Evolutionary conservation across 257 asterid genomes (phyloP).

Genomic region (Solanum chmielewskii): DNA sequence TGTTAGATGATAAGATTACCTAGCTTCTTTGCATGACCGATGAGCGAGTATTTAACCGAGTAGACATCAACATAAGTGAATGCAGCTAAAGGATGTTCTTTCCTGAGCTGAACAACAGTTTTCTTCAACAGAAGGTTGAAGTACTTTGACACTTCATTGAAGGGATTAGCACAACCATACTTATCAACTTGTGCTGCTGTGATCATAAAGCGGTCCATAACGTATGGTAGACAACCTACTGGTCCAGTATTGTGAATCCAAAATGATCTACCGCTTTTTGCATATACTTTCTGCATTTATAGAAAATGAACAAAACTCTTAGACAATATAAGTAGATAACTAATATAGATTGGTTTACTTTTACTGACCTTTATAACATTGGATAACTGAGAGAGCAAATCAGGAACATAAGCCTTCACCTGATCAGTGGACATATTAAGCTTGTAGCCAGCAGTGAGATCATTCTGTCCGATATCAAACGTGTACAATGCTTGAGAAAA

Average conservation of each 20-base stretch:
- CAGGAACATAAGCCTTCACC: constrained; percentile 68
- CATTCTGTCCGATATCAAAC: constrained; percentile 81
- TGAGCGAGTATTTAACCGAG: constrained; percentile 44
- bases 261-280: constrained; percentile 52
- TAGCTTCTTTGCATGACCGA: constrained; percentile 32
- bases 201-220: constrained; percentile 48
- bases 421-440: constrained; percentile 51
- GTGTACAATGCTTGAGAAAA: constrained; percentile 53
- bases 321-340: not conserved
- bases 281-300: constrained; percentile 26
- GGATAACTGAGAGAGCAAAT: constrained; percentile 41
- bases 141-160: constrained; percentile 53
- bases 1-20: constrained; percentile 17
- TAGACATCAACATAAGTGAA: constrained; percentile 57
- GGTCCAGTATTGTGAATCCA: constrained; percentile 86
- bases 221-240: constrained; percentile 58
- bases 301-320: not conserved
- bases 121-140: constrained; percentile 48
- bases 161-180: constrained; percentile 54
- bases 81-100: constrained; percentile 58
- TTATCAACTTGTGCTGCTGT: constrained; percentile 51
- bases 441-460: constrained; percentile 66
- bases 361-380: constrained; percentile 38
- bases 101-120: constrained; percentile 27
- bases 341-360: not conserved